Conservation (phyloP, 2,329 filamentous ascomycete genomes). For the Ilyonectria destructans region DNA sequence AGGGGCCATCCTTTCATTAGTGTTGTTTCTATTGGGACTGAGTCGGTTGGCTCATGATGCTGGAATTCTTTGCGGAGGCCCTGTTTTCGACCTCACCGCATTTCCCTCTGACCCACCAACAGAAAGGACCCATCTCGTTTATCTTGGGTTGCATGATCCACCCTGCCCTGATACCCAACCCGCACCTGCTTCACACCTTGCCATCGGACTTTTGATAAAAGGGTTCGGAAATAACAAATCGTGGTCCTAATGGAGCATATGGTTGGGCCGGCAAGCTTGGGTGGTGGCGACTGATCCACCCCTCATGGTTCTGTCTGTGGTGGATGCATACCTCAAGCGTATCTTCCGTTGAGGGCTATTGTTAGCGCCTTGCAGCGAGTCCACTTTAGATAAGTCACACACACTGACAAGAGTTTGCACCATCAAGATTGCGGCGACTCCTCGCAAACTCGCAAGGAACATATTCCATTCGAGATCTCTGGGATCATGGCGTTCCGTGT, state of each 20-base stretch:
- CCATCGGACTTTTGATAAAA: neutral
- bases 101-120: slow-evolving; percentile 15
- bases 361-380: slow-evolving; percentile 18
- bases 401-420: slow-evolving; percentile 18
- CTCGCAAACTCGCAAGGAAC: neutral
- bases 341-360: slow-evolving; percentile 24
- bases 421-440: neutral
- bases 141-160: slow-evolving; percentile 17
- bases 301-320: slow-evolving; percentile 17
- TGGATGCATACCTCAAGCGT: slow-evolving; percentile 24
- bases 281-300: slow-evolving; percentile 19
- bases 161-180: slow-evolving; percentile 12
- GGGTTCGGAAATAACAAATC: neutral
- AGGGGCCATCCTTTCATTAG: too few relatives aligned
- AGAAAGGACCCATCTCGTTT: slow-evolving; percentile 11
- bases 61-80: neutral
- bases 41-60: neutral
- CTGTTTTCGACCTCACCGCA: slow-evolving; percentile 21
- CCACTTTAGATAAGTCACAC: slow-evolving; percentile 34
- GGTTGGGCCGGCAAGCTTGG: slow-evolving; percentile 3
- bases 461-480: neutral
- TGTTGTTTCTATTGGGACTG: too few relatives aligned
- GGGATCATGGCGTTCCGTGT: slow-evolving; percentile 30
- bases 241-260: neutral
- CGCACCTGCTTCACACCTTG: neutral